Evolutionary conservation across 176 grass and related monocot genomes (phyloP).

Genomic region (Musa acuminata): DNA sequence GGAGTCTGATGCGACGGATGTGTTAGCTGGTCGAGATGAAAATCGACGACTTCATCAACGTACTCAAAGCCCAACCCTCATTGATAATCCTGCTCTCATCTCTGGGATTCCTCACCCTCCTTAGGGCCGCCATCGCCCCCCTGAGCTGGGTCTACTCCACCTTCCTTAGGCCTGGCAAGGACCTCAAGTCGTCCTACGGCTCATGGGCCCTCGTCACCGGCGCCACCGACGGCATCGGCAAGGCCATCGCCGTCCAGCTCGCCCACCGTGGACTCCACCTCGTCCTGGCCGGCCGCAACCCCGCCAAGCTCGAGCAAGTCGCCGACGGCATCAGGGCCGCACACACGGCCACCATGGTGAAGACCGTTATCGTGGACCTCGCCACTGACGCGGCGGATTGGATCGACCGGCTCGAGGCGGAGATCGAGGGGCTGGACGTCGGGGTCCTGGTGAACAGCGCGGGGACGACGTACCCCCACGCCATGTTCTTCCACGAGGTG

Average conservation of each 20-base stretch:
- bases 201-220: conserved; percentile 40
- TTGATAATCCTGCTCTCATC: not conserved
- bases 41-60: not conserved
- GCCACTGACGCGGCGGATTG: conserved; percentile 8
- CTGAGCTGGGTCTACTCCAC: not conserved
- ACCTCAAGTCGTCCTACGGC: conserved; percentile 23
- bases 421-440: conserved; percentile 31
- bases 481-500: conserved; percentile 43
- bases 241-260: conserved; percentile 35
- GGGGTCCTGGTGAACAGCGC: conserved; percentile 58
- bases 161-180: not conserved
- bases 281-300: conserved; percentile 39
- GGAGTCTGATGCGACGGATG: too few species aligned
- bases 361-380: conserved; percentile 35
- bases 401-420: conserved; percentile 8
- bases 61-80: not conserved
- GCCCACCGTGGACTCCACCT: conserved; percentile 36
- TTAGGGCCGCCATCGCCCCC: not conserved
- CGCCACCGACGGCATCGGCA: conserved; percentile 48
- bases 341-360: not conserved
- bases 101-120: not conserved
- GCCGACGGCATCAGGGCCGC: conserved; percentile 8
- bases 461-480: conserved; percentile 19
- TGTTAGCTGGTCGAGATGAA: too few species aligned
- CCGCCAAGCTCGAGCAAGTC: conserved; percentile 31